phyloP scores from a whole-genome alignment of 108 stramenopile genomes.

The Nitzschia inconspicua region DNA sequence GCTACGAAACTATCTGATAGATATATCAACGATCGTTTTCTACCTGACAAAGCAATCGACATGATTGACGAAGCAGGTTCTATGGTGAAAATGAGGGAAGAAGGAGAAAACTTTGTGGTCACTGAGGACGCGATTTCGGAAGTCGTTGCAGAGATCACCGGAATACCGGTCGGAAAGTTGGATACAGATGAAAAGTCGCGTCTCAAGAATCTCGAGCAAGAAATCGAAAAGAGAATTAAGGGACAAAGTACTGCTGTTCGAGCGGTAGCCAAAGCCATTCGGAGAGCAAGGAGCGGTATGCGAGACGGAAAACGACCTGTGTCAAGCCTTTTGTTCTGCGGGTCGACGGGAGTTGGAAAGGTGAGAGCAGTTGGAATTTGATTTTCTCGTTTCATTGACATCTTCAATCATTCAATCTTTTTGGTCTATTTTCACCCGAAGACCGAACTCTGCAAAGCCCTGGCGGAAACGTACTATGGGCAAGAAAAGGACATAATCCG shows the following conservation, averaged over 20 bases:
- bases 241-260: conserved; percentile 86
- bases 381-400: not conserved
- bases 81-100: conserved; percentile 72
- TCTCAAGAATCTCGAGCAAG: conserved; percentile 70
- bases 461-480: conserved; percentile 84
- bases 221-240: conserved; percentile 70
- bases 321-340: conserved; percentile 84
- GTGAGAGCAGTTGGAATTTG: not conserved
- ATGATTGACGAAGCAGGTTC: conserved; percentile 96
- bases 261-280: conserved; percentile 75
- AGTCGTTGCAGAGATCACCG: conserved; percentile 61
- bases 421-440: conserved; percentile 3
- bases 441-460: conserved; percentile 88
- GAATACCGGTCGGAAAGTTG: conserved; percentile 68
- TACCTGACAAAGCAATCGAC: conserved; percentile 78
- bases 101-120: conserved; percentile 57
- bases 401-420: no score
- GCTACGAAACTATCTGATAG: conserved; percentile 68
- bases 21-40: conserved; percentile 68
- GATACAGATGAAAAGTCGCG: conserved; percentile 78
- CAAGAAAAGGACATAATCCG: conserved; percentile 84
- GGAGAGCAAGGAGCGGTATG: conserved; percentile 80
- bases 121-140: conserved; percentile 58
- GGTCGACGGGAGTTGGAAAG: conserved; percentile 90
- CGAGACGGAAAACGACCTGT: conserved; percentile 72